These are phyloP conservation scores for Fusarium brevicatenulatum DNA, from an alignment of 2,329 filamentous ascomycete species.

Conservation along the genomic window DNA sequence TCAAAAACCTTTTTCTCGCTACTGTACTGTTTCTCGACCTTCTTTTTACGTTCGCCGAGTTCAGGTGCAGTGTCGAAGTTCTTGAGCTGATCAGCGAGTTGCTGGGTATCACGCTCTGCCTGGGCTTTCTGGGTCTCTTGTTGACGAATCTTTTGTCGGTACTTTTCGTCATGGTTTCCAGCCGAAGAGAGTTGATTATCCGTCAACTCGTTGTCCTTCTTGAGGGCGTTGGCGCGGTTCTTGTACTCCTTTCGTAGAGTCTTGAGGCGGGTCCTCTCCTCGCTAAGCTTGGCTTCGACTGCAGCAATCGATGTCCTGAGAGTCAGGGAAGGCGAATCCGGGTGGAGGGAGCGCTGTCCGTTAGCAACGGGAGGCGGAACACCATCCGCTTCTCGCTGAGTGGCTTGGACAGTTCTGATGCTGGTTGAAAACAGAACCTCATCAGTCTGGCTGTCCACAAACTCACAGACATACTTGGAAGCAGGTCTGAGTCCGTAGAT, in stretches of 20 bases:
- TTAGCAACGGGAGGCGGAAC: slow-evolving; percentile 49
- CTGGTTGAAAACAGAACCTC: slow-evolving; percentile 76
- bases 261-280: slow-evolving; percentile 76
- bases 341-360: slow-evolving; percentile 71
- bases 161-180: slow-evolving; percentile 79
- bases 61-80: slow-evolving; percentile 72
- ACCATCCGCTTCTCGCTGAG: slow-evolving; percentile 48
- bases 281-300: slow-evolving; percentile 74
- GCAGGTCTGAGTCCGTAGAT: slow-evolving; percentile 76
- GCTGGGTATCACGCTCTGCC: slow-evolving; percentile 65
- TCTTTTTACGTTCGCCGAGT: slow-evolving; percentile 66
- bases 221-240: slow-evolving; percentile 71
- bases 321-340: slow-evolving; percentile 80
- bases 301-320: slow-evolving; percentile 80
- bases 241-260: slow-evolving; percentile 80
- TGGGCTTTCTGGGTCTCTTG: slow-evolving; percentile 78
- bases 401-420: slow-evolving; percentile 70
- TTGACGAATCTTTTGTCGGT: slow-evolving; percentile 78
- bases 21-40: slow-evolving; percentile 62
- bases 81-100: slow-evolving; percentile 68
- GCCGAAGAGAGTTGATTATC: slow-evolving; percentile 73
- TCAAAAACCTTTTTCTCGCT: slow-evolving; percentile 70
- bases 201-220: slow-evolving; percentile 78
- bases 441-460: slow-evolving; percentile 74
- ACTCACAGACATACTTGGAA: slow-evolving; percentile 82